phyloP scores from a whole-genome alignment of 768 basidiomycete genomes.

The Serpula lacrymans region DNA sequence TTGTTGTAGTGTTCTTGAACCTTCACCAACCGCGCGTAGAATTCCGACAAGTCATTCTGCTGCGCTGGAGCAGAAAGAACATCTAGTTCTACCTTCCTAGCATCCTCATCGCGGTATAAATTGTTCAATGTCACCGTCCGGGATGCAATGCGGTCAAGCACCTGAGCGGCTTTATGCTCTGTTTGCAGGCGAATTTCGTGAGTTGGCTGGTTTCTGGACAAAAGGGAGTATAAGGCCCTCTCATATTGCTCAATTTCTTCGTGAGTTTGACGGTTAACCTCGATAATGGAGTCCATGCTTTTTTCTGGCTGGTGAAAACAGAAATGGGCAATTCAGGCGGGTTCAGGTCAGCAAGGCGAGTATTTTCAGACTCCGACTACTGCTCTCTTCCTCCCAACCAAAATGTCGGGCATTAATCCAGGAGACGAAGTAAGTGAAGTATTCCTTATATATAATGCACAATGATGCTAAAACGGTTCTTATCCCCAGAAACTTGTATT shows the following conservation, averaged over 20 bases:
- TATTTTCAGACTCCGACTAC: slow-evolving; percentile 55
- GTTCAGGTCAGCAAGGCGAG: slow-evolving; percentile 1
- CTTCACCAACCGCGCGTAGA: slow-evolving; percentile 93
- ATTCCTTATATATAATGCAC: slow-evolving; percentile 6
- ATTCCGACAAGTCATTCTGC: slow-evolving; percentile 81
- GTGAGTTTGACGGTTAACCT: slow-evolving; percentile 92
- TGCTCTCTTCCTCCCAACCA: slow-evolving; percentile 30
- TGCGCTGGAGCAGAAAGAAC: slow-evolving; percentile 54
- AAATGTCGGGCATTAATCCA: slow-evolving; percentile 79
- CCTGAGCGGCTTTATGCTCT: slow-evolving; percentile 87
- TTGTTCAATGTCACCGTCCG: slow-evolving; percentile 62
- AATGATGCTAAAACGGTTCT: background rate
- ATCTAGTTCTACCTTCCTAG: slow-evolving; percentile 65
- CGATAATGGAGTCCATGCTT: slow-evolving; percentile 88
- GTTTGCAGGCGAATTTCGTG: slow-evolving; percentile 68
- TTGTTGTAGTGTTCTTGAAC: slow-evolving; percentile 95
- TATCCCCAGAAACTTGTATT: slow-evolving; percentile 79
- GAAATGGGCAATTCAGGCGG: background rate
- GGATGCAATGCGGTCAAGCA: slow-evolving; percentile 80
- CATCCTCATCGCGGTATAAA: slow-evolving; percentile 75
- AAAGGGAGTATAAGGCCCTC: slow-evolving; percentile 76
- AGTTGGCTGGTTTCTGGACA: slow-evolving; percentile 61
- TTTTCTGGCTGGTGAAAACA: slow-evolving; percentile 7
- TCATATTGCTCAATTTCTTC: slow-evolving; percentile 95
- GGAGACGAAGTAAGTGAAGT: slow-evolving; percentile 71